Evolutionary conservation across 805 yeast species (phyloP), one percentile per base, ranked within the genome.

Genomic region (Wickerhamiella vanderwaltii): DNA sequence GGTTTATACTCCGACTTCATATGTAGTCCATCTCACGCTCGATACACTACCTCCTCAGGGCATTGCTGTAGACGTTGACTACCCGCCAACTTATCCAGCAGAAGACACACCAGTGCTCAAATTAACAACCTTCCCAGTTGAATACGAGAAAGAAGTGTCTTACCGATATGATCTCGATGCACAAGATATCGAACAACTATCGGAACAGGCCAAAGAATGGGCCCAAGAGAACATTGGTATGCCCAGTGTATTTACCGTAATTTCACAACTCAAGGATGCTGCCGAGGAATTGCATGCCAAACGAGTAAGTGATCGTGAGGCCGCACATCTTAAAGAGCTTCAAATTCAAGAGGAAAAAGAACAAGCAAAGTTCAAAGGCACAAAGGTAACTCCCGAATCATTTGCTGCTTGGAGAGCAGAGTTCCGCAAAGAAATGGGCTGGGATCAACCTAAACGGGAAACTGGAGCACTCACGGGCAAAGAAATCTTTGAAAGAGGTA

Each of bases 301-400:
- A n/a, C 77, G 78, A 49, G 65, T 81, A 35, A 63, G 66, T 12
- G 52, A 49, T 5, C 67, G 64, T 28, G 87, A 83, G 52, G 67
- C 68, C 43, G 60, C 62, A 47, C 71, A 77, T 50, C 85, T 83
- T 47, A 65, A 68, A 39, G 71, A 69, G 47, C 61, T 80, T 15
- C 63, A 68, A 39, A 76, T 68, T 17, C 75, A 74, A 48, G 97
- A 91, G 58, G 69, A 67, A 51, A 78, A 79, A 59, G 95, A 86
- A 57, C 94, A 85, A 58, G 79, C 78, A 58, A 91, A 91, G 61
- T 88, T 88, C 62, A 67, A 69, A 30, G 98, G 98, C 26, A 91
- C 97, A 1, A 73, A 80, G 42, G 95, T 88, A 5, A 88, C 96
- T 1, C 62, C 60, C 12, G 94, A 82, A 50, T 67, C 79, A n/a